These are phyloP conservation scores for Melanogaster broomeanus DNA, from an alignment of 768 basidiomycete species.

Conservation along the genomic window DNA sequence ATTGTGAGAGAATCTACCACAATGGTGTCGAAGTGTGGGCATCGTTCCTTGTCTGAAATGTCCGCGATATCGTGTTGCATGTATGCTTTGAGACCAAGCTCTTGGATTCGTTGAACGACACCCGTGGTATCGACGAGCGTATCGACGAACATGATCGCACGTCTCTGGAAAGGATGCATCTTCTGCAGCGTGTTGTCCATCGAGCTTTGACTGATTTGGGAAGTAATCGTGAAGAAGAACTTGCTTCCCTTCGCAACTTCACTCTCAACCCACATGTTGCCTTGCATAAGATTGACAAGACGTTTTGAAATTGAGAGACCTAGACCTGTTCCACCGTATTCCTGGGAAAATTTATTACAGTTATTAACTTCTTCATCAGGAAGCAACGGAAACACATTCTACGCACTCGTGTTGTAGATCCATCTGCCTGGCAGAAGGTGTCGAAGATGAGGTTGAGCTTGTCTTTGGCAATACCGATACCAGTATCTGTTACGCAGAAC, in stretches of 20 bases:
- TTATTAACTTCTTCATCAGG: constrained; percentile 12
- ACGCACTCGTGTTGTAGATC: constrained; percentile 90
- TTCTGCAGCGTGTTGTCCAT: constrained; percentile 73
- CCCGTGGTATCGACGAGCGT: constrained; percentile 74
- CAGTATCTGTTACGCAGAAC: constrained; percentile 97
- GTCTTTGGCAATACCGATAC: constrained; percentile 98
- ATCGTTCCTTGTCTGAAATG: constrained; percentile 77
- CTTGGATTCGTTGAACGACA: constrained; percentile 74
- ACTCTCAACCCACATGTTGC: constrained; percentile 98
- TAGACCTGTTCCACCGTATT: constrained; percentile 96
- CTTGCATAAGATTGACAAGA: constrained; percentile 95
- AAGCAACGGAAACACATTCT: constrained; percentile 2
- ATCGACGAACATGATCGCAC: constrained; percentile 91
- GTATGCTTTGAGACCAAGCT: constrained; percentile 77
- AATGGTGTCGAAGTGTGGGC: constrained; percentile 92
- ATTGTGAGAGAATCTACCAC: constrained; percentile 87
- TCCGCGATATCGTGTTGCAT: constrained; percentile 79
- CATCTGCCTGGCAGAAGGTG: constrained; percentile 98
- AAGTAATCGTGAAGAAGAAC: constrained; percentile 97
- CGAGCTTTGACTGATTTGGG: constrained; percentile 74
- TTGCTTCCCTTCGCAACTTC: constrained; percentile 90
- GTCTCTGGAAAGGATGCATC: constrained; percentile 84
- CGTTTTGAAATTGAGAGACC: constrained; percentile 98
- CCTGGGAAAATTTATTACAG: constrained; percentile 44
- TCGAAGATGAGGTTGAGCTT: constrained; percentile 98